Conservation (phyloP, 352 stramenopile species). For the Globisporangium apiculatum region DNA sequence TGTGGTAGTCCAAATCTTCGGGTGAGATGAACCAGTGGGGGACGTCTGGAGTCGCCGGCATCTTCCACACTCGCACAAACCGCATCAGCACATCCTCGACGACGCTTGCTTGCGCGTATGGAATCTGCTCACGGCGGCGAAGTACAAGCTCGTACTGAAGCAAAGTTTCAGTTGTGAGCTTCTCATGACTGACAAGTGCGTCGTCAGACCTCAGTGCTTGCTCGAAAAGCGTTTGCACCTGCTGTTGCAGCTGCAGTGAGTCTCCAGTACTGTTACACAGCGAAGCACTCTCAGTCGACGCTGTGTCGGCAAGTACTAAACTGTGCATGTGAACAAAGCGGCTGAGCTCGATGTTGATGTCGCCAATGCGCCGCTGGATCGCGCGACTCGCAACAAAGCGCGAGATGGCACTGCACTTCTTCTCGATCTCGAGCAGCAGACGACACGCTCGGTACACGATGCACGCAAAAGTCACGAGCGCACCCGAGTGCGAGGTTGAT, state of each 20-base stretch:
- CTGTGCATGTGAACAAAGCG: background rate
- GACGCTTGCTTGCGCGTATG: background rate
- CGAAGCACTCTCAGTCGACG: too few relatives aligned
- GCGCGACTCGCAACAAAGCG: background rate
- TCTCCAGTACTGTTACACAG: too few relatives aligned
- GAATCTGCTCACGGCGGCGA: background rate
- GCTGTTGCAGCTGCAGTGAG: too few relatives aligned
- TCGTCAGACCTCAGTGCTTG: background rate
- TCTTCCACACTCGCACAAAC: background rate
- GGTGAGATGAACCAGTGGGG: slow-evolving; percentile 1
- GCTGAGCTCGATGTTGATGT: background rate
- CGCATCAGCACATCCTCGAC: background rate
- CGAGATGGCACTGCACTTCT: background rate
- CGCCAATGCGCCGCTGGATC: background rate
- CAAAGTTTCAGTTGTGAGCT: background rate
- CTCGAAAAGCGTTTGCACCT: background rate
- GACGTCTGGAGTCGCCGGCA: background rate
- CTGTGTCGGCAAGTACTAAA: background rate
- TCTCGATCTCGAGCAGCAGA: background rate
- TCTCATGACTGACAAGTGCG: background rate
- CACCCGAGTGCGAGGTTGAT: background rate
- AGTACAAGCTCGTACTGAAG: background rate
- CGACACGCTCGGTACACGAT: background rate
- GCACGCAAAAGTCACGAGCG: background rate
- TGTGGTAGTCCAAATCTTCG: slow-evolving; percentile 1